Evolutionary conservation across 345 rosid species (phyloP), one percentile per base, ranked within the genome.

Genomic region (Streptanthus diversifolius): DNA sequence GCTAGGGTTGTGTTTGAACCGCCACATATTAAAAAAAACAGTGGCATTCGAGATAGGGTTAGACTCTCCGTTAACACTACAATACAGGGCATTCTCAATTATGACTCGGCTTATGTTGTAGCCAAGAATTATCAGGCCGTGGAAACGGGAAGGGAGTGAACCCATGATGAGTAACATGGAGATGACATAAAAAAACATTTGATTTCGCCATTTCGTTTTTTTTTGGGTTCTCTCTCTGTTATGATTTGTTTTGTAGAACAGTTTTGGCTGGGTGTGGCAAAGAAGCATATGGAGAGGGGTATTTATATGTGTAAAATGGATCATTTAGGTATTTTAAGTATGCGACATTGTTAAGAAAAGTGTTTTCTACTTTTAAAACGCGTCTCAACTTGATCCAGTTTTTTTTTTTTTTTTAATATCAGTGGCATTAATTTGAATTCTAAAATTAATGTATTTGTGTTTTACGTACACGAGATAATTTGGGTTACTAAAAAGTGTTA

Each of bases 121-220:
- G 1, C 24, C 24, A 48, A 13, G 54, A 22, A 22, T 25, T 12
- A 48, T 11, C 29, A 21, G 27, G 21, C 63, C 51, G n/a, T 68
- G 40, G 8, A 63, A 54, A 25, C 13, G 19, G 63, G 43, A 44
- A 41, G 41, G 35, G 53, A 68, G 32, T 29, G 51, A 53, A 52
- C 63, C 72, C 19, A 41, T 41, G 29, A 68, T 43, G 9, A 52
- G 18, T 18, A 68, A 15, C 12, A 68, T 55, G 21, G 43, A 68
- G 41, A 55, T 48, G 30, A 68, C 41, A 40, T 11, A 41, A 13
- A 22, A 22, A 22, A 22, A 18, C 40, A 40, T 43, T 22, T 52
- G 11, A 3, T 37, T 11, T 37, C 10, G 14, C 41, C 41, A 37
- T 37, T 37, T 36, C n/a, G n/a, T n/a, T 9, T 9, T 37, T 29